A percentile compares a stretch with the other conserved stretches of the same genome.
Evolutionary conservation across 2,329 filamentous ascomycete species (phyloP).

Genomic region (Trichoderma sp.): DNA sequence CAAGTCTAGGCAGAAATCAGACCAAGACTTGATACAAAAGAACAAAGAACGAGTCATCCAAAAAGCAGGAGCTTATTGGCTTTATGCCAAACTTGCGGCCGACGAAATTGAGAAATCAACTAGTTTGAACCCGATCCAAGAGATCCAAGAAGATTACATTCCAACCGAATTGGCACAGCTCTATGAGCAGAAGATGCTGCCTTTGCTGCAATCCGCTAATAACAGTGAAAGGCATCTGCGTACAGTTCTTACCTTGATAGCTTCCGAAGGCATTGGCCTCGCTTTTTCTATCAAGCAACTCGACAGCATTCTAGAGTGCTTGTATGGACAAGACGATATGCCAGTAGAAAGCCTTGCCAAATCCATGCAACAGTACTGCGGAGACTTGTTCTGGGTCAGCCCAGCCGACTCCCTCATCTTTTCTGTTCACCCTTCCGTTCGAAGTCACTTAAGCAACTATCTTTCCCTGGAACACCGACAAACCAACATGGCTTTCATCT

Average conservation of each 20-base stretch:
- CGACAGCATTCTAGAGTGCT: constrained; percentile 6
- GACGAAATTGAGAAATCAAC: constrained; percentile 15
- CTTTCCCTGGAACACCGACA: constrained; percentile 22
- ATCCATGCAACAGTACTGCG: not conserved
- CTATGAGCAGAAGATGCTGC: constrained; percentile 26
- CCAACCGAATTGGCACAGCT: constrained; percentile 20
- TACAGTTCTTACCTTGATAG: constrained; percentile 17
- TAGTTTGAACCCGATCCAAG: not conserved
- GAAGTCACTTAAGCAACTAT: constrained; percentile 15
- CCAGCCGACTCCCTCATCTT: not conserved
- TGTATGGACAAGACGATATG: constrained; percentile 10
- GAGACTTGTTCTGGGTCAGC: constrained; percentile 20
- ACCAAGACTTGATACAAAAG: not conserved
- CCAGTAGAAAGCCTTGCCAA: not conserved
- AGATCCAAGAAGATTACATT: constrained; percentile 2
- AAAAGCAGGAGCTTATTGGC: constrained; percentile 23
- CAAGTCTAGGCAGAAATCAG: not conserved
- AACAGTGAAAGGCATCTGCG: constrained; percentile 20
- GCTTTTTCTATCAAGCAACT: constrained; percentile 14
- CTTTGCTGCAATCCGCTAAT: constrained; percentile 26
- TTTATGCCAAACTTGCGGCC: constrained; percentile 23
- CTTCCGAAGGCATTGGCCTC: not conserved
- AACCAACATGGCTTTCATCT: constrained; percentile 26
- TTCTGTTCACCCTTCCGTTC: constrained; percentile 16
- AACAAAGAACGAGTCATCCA: constrained; percentile 20